These are phyloP conservation scores for Xylariaceae sp. DNA, from an alignment of 2,329 filamentous ascomycete genomes.

Conservation along the genomic window DNA sequence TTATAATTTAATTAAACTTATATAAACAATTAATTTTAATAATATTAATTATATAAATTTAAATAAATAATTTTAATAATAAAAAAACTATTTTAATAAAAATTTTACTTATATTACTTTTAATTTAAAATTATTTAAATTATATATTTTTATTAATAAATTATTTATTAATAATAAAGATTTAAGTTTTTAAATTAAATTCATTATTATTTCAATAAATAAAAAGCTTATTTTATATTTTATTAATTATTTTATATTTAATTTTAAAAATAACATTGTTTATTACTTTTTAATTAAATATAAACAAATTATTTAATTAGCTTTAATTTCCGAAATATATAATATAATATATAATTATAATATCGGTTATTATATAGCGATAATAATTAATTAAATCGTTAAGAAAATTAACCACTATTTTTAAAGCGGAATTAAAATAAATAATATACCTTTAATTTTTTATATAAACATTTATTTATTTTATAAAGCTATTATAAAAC, in stretches of 20 bases:
- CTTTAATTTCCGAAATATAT: no score
- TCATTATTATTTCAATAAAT: neutral
- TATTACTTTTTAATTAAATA: slow-evolving; percentile 2
- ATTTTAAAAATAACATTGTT: slow-evolving; percentile 2
- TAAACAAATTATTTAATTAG: neutral
- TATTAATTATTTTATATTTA: slow-evolving; percentile 1
- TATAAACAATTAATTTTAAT: neutral
- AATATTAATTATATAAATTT: neutral
- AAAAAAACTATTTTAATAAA: neutral
- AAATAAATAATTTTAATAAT: no score
- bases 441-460: no score
- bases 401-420: neutral
- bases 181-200: no score
- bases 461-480: no score
- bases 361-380: neutral
- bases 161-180: no score
- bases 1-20: neutral
- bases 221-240: neutral
- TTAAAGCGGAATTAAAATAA: no score
- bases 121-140: no score
- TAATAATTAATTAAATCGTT: neutral
- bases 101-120: no score
- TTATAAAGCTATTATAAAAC: no score
- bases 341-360: slow-evolving; percentile 1
- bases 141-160: no score